A percentile compares a stretch with the other conserved stretches of the same genome.
Conservation (phyloP, 1,284 basidiomycete genomes). For the Coniferiporia weirii region DNA sequence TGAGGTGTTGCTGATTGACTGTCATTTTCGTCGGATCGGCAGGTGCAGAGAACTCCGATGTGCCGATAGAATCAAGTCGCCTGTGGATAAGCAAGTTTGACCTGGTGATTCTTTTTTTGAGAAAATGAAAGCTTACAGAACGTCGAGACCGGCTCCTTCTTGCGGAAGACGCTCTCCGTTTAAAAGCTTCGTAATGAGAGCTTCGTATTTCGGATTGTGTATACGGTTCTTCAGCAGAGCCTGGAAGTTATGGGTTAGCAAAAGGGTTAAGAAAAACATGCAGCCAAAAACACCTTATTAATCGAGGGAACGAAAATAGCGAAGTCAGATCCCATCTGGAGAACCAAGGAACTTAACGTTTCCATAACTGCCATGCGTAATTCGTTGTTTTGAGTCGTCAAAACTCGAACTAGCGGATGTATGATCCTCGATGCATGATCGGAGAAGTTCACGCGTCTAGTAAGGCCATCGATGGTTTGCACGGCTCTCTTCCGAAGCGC, state of each 20-base stretch:
- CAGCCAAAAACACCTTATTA: slow-evolving; percentile 66
- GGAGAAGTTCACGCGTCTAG: slow-evolving; percentile 95
- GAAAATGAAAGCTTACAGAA: slow-evolving; percentile 39
- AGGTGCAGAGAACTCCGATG: slow-evolving; percentile 68
- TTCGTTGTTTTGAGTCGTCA: slow-evolving; percentile 76
- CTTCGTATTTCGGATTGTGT: slow-evolving; percentile 84
- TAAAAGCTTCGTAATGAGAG: slow-evolving; percentile 82
- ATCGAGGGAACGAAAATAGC: slow-evolving; percentile 97
- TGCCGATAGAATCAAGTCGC: slow-evolving; percentile 52
- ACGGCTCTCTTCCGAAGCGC: slow-evolving; percentile 85
- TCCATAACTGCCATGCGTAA: slow-evolving; percentile 88
- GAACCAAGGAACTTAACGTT: slow-evolving; percentile 85
- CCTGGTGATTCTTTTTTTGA: slow-evolving; percentile 13
- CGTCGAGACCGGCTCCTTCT: slow-evolving; percentile 56
- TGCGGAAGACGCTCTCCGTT: slow-evolving; percentile 90
- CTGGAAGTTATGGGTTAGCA: slow-evolving; percentile 34
- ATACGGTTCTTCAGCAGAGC: slow-evolving; percentile 76
- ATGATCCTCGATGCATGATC: slow-evolving; percentile 98
- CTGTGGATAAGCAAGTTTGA: slow-evolving; percentile 26
- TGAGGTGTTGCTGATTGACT: slow-evolving; percentile 97
- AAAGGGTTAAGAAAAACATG: slow-evolving; percentile 5
- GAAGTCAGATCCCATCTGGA: slow-evolving; percentile 94
- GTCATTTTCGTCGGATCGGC: slow-evolving; percentile 85
- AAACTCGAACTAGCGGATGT: slow-evolving; percentile 88
- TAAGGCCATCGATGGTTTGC: slow-evolving; percentile 87